phyloP scores from a whole-genome alignment of 2,329 filamentous ascomycete species.

The Orbilia ellipsospora region DNA sequence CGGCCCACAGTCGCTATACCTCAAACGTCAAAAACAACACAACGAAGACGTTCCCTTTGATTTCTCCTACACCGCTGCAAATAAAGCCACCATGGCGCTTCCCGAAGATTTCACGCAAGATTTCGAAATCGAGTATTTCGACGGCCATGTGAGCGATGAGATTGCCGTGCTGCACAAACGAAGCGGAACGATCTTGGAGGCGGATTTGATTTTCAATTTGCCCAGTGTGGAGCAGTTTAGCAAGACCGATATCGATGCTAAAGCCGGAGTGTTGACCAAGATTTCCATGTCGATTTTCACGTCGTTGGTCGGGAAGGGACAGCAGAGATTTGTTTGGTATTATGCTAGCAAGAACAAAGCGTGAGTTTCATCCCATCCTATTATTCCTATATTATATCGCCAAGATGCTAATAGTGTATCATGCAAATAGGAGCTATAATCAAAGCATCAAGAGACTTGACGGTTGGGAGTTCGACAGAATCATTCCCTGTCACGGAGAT shows the following conservation, averaged over 20 bases:
- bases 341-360: slow-evolving; percentile 69
- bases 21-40: slow-evolving; percentile 75
- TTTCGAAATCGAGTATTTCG: slow-evolving; percentile 86
- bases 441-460: slow-evolving; percentile 76
- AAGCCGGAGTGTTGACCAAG: slow-evolving; percentile 70
- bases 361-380: slow-evolving; percentile 3
- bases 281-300: slow-evolving; percentile 70
- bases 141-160: slow-evolving; percentile 84
- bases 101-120: slow-evolving; percentile 84
- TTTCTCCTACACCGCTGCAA: slow-evolving; percentile 73
- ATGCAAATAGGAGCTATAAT: slow-evolving; percentile 69
- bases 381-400: neutral
- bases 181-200: slow-evolving; percentile 78
- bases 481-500: slow-evolving; percentile 95
- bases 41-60: slow-evolving; percentile 71
- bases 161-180: slow-evolving; percentile 87
- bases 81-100: slow-evolving; percentile 68
- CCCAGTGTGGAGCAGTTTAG: slow-evolving; percentile 87
- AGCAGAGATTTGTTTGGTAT: slow-evolving; percentile 88
- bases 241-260: slow-evolving; percentile 68
- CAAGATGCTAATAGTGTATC: slow-evolving; percentile 13
- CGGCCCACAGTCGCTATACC: slow-evolving; percentile 82
- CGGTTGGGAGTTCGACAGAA: slow-evolving; percentile 82
- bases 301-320: slow-evolving; percentile 73
- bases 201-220: slow-evolving; percentile 91